Percentiles rank a stretch among this genome's conserved stretches.
phyloP scores from a whole-genome alignment of 176 grass and related monocot species.

The Carex kokanica region DNA sequence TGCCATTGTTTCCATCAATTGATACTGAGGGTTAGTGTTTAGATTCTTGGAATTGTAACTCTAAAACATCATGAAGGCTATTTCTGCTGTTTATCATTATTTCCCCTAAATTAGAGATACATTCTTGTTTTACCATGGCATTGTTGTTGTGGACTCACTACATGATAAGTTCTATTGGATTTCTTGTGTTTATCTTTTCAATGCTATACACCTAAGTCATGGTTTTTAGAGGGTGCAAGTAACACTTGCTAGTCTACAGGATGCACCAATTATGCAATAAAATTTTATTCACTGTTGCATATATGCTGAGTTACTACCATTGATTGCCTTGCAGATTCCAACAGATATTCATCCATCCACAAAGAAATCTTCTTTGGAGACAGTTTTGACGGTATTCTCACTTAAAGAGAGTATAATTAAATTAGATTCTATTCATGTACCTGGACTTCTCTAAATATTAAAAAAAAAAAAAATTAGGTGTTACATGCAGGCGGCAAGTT shows the following conservation, averaged over 20 bases:
- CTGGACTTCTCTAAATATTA: constrained; percentile 25
- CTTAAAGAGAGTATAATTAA: background rate
- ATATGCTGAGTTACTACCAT: background rate
- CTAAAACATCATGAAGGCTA: background rate
- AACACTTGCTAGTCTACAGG: background rate
- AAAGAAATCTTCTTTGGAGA: constrained; percentile 95
- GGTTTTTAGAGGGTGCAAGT: background rate
- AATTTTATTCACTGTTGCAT: background rate
- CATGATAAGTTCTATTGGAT: background rate
- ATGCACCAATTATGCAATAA: background rate
- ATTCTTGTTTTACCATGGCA: background rate
- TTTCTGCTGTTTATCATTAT: background rate
- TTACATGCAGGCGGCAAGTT: constrained; percentile 97
- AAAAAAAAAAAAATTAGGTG: constrained; percentile 47
- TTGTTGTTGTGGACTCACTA: background rate
- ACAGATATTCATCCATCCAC: constrained; percentile 79
- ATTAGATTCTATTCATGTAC: background rate
- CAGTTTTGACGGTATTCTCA: constrained; percentile 80
- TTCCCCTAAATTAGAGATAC: background rate
- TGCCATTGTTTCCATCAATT: background rate
- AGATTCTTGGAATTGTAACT: background rate
- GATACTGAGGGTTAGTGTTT: background rate
- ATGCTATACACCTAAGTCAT: background rate
- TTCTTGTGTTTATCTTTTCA: background rate
- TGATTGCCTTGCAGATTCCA: constrained; percentile 65